Conservation (phyloP, 2,329 filamentous ascomycete genomes). For the Parastagonospora avenae region DNA sequence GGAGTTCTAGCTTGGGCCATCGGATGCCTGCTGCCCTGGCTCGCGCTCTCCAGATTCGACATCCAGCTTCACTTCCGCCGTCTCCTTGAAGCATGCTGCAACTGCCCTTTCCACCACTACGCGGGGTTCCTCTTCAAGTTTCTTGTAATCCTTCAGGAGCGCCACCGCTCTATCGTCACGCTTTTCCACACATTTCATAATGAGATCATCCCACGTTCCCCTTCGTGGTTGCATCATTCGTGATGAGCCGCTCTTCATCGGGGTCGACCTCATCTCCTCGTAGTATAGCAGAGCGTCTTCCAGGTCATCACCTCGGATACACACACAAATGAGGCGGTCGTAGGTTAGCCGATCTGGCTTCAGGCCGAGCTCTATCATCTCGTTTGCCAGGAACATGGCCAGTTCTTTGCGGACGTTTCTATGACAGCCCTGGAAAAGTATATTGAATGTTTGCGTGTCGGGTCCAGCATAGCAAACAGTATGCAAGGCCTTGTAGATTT, state of each 20-base stretch:
- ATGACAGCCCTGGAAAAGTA: slow-evolving; percentile 59
- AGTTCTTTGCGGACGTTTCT: slow-evolving; percentile 53
- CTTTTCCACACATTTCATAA: slow-evolving; percentile 9
- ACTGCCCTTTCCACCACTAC: slow-evolving; percentile 16
- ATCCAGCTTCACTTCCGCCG: neutral
- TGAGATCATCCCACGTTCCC: slow-evolving; percentile 24
- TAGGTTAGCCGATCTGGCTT: slow-evolving; percentile 64
- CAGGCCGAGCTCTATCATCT: slow-evolving; percentile 64
- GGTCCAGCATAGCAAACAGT: slow-evolving; percentile 54
- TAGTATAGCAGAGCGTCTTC: slow-evolving; percentile 57
- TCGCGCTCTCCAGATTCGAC: neutral
- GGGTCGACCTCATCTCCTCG: slow-evolving; percentile 52
- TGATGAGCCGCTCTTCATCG: slow-evolving; percentile 9
- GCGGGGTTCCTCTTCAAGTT: slow-evolving; percentile 15
- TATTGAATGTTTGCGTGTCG: slow-evolving; percentile 64
- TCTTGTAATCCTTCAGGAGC: slow-evolving; percentile 23
- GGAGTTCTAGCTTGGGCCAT: neutral
- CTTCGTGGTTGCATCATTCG: slow-evolving; percentile 16
- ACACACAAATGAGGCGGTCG: slow-evolving; percentile 65
- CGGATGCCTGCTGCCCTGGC: neutral
- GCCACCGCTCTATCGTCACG: slow-evolving; percentile 25
- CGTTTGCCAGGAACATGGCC: slow-evolving; percentile 66
- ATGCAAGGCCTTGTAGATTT: slow-evolving; percentile 66
- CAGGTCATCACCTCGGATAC: slow-evolving; percentile 47
- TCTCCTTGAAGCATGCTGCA: slow-evolving; percentile 16